phyloP scores from a whole-genome alignment of 2,329 filamentous ascomycete species.

The Talaromyces piceae region DNA sequence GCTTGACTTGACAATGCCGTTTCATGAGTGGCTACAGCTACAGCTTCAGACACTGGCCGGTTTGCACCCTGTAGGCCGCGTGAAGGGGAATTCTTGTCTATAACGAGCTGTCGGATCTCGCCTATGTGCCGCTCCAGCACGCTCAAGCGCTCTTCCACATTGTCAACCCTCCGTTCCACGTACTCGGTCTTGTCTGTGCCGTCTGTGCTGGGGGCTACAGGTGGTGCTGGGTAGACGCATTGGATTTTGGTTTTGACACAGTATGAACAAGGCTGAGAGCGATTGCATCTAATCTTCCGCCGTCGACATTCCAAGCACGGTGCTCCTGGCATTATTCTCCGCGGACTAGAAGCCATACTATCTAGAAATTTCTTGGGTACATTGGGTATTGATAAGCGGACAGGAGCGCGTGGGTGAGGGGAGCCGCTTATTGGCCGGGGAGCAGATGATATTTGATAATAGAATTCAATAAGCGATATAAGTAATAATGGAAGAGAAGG shows the following conservation, averaged over 20 bases:
- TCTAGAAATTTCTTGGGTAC: background rate
- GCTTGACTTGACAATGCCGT: slow-evolving; percentile 7
- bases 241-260: slow-evolving; percentile 27
- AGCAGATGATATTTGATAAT: no score
- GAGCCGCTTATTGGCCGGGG: no score
- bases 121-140: background rate
- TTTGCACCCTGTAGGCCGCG: background rate
- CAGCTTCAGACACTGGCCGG: slow-evolving; percentile 2
- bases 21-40: background rate
- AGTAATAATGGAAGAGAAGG: no score
- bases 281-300: slow-evolving; percentile 21
- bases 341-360: slow-evolving; percentile 1
- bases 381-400: no score
- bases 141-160: slow-evolving; percentile 3
- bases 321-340: slow-evolving; percentile 9
- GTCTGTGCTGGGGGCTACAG: slow-evolving; percentile 1
- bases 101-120: background rate
- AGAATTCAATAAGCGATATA: no score
- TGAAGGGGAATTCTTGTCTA: background rate
- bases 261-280: slow-evolving; percentile 18
- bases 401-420: no score
- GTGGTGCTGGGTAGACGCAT: slow-evolving; percentile 23
- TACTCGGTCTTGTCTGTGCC: background rate
- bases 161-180: slow-evolving; percentile 1
- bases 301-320: slow-evolving; percentile 20